Percentiles rank a stretch among this genome's conserved stretches.
Evolutionary conservation across 129 eudicot genomes (phyloP).

Genomic region (Flaveria sonorensis): DNA sequence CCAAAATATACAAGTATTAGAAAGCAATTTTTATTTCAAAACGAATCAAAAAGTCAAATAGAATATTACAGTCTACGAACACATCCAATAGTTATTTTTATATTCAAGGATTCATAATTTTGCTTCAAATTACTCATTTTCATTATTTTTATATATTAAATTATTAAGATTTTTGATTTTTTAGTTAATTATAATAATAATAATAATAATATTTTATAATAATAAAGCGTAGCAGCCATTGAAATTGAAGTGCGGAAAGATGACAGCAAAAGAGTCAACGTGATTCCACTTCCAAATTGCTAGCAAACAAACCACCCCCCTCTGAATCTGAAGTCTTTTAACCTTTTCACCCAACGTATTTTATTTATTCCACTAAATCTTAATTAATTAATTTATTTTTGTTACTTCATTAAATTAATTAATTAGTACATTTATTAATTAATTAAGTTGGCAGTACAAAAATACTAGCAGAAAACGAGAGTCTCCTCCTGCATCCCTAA

Average conservation of each 20-base stretch:
- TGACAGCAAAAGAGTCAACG: constrained; percentile 47
- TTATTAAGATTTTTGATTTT: background rate
- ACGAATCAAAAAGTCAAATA: too few relatives aligned
- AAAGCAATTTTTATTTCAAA: too few relatives aligned
- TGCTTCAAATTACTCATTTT: background rate
- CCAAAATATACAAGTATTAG: too few relatives aligned
- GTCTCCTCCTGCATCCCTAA: constrained; percentile 31
- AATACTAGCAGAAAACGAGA: constrained; percentile 36
- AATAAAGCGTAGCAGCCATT: constrained; percentile 26
- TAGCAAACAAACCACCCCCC: constrained; percentile 49
- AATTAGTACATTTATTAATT: background rate
- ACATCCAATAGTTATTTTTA: background rate
- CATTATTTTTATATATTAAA: background rate
- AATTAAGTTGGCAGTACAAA: constrained; percentile 19
- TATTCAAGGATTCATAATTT: background rate
- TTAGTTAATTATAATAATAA: background rate
- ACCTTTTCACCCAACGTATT: constrained; percentile 57
- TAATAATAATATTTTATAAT: background rate
- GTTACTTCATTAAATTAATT: too few relatives aligned
- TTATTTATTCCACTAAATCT: constrained; percentile 14
- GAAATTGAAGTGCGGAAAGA: background rate
- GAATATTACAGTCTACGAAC: background rate
- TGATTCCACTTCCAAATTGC: constrained; percentile 80
- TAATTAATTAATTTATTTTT: background rate
- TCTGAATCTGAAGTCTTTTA: constrained; percentile 36